Percentiles rank a stretch among this genome's conserved stretches.
Evolutionary conservation across 202 grass and related monocot species (phyloP).

Genomic region (Cymbopogon flexuosus): DNA sequence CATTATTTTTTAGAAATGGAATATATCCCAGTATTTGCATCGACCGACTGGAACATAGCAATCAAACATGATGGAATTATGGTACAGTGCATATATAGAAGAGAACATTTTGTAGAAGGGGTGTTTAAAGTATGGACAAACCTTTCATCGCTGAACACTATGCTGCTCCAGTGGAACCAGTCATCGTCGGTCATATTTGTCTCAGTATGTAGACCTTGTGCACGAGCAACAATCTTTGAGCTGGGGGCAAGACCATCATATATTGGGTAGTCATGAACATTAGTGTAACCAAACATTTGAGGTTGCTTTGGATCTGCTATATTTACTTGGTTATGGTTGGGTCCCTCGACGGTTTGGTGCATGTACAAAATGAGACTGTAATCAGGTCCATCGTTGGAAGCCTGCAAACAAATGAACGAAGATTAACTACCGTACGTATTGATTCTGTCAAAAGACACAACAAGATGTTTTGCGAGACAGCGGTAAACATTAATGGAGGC

Average conservation of each 20-base stretch:
- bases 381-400: background rate
- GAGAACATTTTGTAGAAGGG: background rate
- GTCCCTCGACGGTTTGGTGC: background rate
- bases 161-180: slow-evolving; percentile 6
- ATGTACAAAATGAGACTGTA: background rate
- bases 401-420: too few relatives aligned
- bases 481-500: too few relatives aligned
- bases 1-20: too few relatives aligned
- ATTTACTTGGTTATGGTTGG: slow-evolving; percentile 8
- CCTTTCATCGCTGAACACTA: background rate
- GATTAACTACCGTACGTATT: too few relatives aligned
- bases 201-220: background rate
- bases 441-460: too few relatives aligned
- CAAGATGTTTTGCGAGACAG: too few relatives aligned
- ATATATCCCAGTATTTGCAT: too few relatives aligned
- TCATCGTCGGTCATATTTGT: background rate
- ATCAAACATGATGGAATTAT: background rate
- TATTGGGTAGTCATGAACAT: slow-evolving; percentile 1
- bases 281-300: background rate
- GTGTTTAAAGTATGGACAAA: background rate
- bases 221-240: background rate
- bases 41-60: too few relatives aligned
- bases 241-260: background rate
- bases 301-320: background rate
- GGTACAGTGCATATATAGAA: background rate